phyloP scores from a whole-genome alignment of 805 yeast species.

The Hanseniaspora meyeri region DNA sequence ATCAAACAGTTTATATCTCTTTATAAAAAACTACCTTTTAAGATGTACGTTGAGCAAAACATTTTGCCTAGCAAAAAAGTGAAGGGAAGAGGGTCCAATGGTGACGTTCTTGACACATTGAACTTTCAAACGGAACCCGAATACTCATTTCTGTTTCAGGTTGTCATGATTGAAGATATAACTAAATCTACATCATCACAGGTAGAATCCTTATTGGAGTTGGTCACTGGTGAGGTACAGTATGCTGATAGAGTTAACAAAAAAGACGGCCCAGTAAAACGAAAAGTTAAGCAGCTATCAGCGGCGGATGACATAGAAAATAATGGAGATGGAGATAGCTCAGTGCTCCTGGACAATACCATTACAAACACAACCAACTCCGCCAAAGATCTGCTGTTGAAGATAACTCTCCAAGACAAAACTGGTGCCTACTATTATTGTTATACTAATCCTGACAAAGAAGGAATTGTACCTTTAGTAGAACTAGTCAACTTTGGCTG shows the following conservation, averaged over 20 bases:
- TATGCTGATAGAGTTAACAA: conserved; percentile 29
- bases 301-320: conserved; percentile 30
- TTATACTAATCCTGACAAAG: conserved; percentile 30
- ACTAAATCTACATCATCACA: conserved; percentile 40
- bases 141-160: conserved; percentile 35
- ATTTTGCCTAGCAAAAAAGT: conserved; percentile 12
- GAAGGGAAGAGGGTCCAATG: conserved; percentile 16
- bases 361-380: background rate
- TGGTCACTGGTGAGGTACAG: conserved; percentile 49
- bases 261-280: conserved; percentile 15
- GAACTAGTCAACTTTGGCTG: background rate
- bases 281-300: conserved; percentile 39
- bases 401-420: conserved; percentile 46
- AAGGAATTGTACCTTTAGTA: background rate
- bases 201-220: conserved; percentile 42
- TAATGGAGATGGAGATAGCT: conserved; percentile 4
- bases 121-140: conserved; percentile 19
- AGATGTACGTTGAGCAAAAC: background rate
- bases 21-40: background rate
- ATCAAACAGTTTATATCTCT: background rate
- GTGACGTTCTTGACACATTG: background rate
- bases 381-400: conserved; percentile 28
- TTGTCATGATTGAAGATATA: conserved; percentile 44
- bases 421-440: conserved; percentile 43
- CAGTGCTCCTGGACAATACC: background rate